These are phyloP conservation scores for Penicillium sp. DNA, from an alignment of 2,329 filamentous ascomycete species.

Conservation along the genomic window DNA sequence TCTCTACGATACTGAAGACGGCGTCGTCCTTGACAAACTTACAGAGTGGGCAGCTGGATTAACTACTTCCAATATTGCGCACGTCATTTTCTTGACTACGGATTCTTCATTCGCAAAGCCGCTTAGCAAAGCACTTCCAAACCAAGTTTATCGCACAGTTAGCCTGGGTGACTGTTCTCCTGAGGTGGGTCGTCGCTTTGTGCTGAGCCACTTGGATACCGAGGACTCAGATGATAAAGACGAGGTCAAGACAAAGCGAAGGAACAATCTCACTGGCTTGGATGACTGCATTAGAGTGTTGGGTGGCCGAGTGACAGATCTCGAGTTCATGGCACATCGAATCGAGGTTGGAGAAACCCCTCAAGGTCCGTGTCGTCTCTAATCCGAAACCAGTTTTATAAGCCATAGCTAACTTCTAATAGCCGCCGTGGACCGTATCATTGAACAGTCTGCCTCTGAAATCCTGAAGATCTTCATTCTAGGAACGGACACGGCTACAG, in stretches of 20 bases:
- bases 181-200: conserved; percentile 84
- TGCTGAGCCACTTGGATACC: conserved; percentile 76
- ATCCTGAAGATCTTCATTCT: conserved; percentile 93
- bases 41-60: conserved; percentile 88
- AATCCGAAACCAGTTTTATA: not conserved
- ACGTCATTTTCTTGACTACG: conserved; percentile 91
- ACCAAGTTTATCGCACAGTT: conserved; percentile 86
- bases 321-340: conserved; percentile 89
- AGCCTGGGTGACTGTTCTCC: conserved; percentile 84
- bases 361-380: conserved; percentile 46
- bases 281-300: conserved; percentile 80
- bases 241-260: conserved; percentile 34
- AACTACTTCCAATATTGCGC: conserved; percentile 85
- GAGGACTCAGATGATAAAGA: conserved; percentile 40
- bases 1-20: conserved; percentile 71
- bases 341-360: conserved; percentile 87
- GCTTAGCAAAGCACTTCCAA: conserved; percentile 82
- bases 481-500: conserved; percentile 52
- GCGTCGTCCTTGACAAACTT: conserved; percentile 73
- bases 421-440: conserved; percentile 84
- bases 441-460: conserved; percentile 84
- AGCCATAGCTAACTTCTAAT: conserved; percentile 21
- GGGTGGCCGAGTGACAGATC: conserved; percentile 90
- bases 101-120: conserved; percentile 89
- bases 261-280: conserved; percentile 68